Evolutionary conservation across 2,329 filamentous ascomycete genomes (phyloP).

Genomic region (Hawksworthiomyces lignivorus): DNA sequence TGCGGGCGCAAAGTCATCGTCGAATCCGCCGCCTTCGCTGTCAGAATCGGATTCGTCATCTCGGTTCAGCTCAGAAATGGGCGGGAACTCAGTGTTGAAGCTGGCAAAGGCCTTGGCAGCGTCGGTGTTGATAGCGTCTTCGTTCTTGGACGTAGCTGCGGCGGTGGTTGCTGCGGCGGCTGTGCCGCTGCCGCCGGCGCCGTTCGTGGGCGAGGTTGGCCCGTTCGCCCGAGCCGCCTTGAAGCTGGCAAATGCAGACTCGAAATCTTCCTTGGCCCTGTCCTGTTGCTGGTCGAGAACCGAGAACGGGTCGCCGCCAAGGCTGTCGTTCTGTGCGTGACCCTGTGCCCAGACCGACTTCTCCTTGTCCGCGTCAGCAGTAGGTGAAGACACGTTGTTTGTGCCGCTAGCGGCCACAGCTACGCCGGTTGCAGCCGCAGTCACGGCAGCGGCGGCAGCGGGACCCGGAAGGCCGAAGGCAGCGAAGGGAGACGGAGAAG

Average conservation of each 20-base stretch:
- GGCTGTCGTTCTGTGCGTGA: constrained; percentile 17
- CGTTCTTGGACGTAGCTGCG: constrained; percentile 20
- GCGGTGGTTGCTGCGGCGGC: constrained; percentile 18
- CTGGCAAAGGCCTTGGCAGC: constrained; percentile 36
- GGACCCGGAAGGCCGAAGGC: not conserved
- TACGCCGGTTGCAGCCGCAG: constrained; percentile 2
- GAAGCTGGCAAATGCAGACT: constrained; percentile 77
- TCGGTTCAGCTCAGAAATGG: constrained; percentile 76
- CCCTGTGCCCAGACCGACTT: constrained; percentile 12
- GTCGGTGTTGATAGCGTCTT: constrained; percentile 27
- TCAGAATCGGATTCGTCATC: constrained; percentile 81
- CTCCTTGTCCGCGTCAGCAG: constrained; percentile 2
- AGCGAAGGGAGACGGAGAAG: not conserved
- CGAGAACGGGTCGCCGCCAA: constrained; percentile 41
- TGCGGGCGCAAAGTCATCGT: constrained; percentile 84
- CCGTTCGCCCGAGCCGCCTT: constrained; percentile 28
- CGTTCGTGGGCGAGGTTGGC: not conserved
- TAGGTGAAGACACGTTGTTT: not conserved
- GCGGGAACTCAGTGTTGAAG: constrained; percentile 79
- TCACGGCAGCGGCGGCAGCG: not conserved
- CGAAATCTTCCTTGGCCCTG: constrained; percentile 73
- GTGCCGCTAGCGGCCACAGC: not conserved
- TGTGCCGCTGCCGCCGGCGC: not conserved
- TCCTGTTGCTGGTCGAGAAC: constrained; percentile 34
- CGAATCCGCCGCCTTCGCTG: constrained; percentile 65